Evolutionary conservation across 2,329 filamentous ascomycete genomes (phyloP), one percentile per base, ranked within the genome.

Genomic region (Byssochlamys sp.): DNA sequence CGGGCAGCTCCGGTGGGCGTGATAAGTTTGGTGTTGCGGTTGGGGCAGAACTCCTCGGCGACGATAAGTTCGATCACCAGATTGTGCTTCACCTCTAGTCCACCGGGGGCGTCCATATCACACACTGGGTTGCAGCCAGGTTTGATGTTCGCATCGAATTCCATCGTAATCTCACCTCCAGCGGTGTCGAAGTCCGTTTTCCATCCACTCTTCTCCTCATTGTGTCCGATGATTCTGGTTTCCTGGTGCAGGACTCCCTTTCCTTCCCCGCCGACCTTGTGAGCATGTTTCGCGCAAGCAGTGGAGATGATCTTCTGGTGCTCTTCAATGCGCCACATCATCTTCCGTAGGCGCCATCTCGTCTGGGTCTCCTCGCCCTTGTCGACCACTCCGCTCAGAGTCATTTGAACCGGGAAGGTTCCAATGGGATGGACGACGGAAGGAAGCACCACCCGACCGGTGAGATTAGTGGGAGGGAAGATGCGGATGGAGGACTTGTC

Each of bases 401-500:
- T 86, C 75, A 96, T 85, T 52, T 84, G 81, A 54, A 96, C 81
- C 10, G 81, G 87, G 75, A 95, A 92, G 66, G 84, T 85, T 66
- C 90, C 89, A 59, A 91, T 89, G 4, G 92, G 91, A 75, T 96
- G 87, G 61, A 96, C 86, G 62, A 95, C 84, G 39, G 89, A 84
- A 52, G 87, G 87, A 62, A 95, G 86, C 66, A 90, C 86, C 61
- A 94, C 88, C 67, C 86, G 87, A 58, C 90, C 89, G 63, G 90
- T 91, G 67, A 99, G 86, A 75, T 95, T 94, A 64, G 94, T 99
- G 0, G 94, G 92, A 53, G 92, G 94, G 75, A 99, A 99, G 68
- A 97, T 89, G 68, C 92, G 90, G 61, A 96, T 86, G 14, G 89
- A 95, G 74, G 91, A 87, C 75, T 95, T 92, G 60, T 95, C 90